phyloP scores from a whole-genome alignment of 805 yeast species.

The Clavispora santaluciae region DNA sequence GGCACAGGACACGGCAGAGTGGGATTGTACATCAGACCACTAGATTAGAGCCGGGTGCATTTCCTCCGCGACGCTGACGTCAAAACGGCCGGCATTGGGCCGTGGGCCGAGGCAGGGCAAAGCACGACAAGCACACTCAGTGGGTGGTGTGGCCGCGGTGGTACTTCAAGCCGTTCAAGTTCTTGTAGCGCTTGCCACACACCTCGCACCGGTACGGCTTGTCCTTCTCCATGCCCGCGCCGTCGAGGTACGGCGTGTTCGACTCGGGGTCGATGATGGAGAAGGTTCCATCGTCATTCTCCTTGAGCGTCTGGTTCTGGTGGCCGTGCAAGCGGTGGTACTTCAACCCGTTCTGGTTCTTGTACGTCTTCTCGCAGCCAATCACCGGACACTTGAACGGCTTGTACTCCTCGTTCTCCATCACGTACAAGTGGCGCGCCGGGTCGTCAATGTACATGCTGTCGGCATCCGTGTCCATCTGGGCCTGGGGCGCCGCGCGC shows the following conservation, averaged over 20 bases:
- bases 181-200: slow-evolving; percentile 95
- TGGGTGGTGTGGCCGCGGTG: slow-evolving; percentile 99
- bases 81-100: no score
- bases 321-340: slow-evolving; percentile 96
- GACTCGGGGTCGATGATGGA: slow-evolving; percentile 89
- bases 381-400: slow-evolving; percentile 97
- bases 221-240: slow-evolving; percentile 93
- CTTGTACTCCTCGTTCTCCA: slow-evolving; percentile 86
- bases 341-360: slow-evolving; percentile 95
- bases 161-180: slow-evolving; percentile 91
- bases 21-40: no score
- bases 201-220: slow-evolving; percentile 98
- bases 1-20: no score
- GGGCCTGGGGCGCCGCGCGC: slow-evolving; percentile 13
- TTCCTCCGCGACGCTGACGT: no score
- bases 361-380: slow-evolving; percentile 96
- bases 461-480: slow-evolving; percentile 31
- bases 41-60: no score
- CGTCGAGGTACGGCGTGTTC: slow-evolving; percentile 87
- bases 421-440: slow-evolving; percentile 87
- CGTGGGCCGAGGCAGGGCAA: no score
- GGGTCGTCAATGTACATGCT: slow-evolving; percentile 94
- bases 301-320: slow-evolving; percentile 87
- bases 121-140: neutral
- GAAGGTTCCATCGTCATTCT: slow-evolving; percentile 89